Conservation (phyloP, 23 red algal genomes). For the Gracilaria caudata region DNA sequence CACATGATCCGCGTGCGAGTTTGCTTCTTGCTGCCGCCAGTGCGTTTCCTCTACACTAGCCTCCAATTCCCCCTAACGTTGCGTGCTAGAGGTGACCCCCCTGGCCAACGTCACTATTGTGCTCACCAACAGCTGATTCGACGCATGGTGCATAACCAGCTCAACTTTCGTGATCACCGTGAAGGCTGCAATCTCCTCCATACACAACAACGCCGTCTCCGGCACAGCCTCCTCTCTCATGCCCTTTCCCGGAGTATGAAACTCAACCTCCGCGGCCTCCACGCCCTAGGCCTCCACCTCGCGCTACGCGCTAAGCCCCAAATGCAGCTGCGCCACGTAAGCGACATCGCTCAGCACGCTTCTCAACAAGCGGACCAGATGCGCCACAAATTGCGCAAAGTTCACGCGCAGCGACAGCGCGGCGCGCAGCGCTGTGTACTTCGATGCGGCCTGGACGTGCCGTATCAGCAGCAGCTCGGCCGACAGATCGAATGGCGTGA, state of each 20-base stretch:
- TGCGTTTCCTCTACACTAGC: neutral
- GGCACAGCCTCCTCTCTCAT: neutral
- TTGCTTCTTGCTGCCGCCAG: neutral
- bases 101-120: slow-evolving; percentile 36
- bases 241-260: neutral
- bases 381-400: slow-evolving; percentile 50
- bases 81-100: neutral
- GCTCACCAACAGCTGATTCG: slow-evolving; percentile 4
- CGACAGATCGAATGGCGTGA: slow-evolving; percentile 65
- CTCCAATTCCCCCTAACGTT: neutral
- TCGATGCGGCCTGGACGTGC: slow-evolving; percentile 32
- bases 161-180: slow-evolving; percentile 54
- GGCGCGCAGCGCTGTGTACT: slow-evolving; percentile 44
- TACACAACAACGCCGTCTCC: neutral
- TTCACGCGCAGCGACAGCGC: slow-evolving; percentile 50
- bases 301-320: no score
- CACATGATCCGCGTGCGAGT: neutral
- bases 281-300: no score
- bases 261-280: no score
- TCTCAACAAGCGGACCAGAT: slow-evolving; percentile 26
- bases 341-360: neutral
- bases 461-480: slow-evolving; percentile 40
- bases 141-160: slow-evolving; percentile 31
- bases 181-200: slow-evolving; percentile 30
- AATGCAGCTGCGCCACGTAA: slow-evolving; percentile 13